phyloP scores from a whole-genome alignment of 2,329 filamentous ascomycete genomes.

The Beauveria sp. region DNA sequence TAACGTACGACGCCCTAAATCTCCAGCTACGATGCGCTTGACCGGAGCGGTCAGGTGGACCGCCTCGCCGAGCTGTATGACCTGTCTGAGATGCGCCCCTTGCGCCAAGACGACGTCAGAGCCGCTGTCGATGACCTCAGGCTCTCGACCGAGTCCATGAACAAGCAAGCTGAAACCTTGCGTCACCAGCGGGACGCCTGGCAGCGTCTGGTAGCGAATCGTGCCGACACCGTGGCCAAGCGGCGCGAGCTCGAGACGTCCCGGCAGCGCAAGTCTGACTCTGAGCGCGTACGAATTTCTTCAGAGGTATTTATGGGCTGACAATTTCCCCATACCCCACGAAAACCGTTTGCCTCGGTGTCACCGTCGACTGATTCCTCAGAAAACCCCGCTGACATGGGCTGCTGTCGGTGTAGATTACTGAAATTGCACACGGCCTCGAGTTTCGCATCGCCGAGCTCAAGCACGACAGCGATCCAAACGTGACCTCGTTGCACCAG shows the following conservation, averaged over 20 bases:
- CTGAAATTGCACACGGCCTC: conserved; percentile 40
- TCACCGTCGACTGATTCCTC: neutral
- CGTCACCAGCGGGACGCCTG: conserved; percentile 56
- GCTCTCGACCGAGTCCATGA: conserved; percentile 55
- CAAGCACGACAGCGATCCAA: conserved; percentile 38
- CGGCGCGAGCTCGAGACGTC: conserved; percentile 23
- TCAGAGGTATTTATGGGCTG: conserved; percentile 27
- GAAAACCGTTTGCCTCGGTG: neutral
- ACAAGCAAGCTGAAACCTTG: conserved; percentile 54
- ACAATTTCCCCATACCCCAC: neutral
- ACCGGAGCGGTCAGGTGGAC: conserved; percentile 40
- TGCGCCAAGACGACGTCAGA: conserved; percentile 52
- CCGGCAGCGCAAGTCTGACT: conserved; percentile 23
- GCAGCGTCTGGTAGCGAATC: conserved; percentile 38
- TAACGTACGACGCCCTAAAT: conserved; percentile 10
- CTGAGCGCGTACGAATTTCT: conserved; percentile 33
- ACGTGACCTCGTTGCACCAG: conserved; percentile 36
- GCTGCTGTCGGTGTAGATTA: conserved; percentile 29
- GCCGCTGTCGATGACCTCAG: conserved; percentile 56
- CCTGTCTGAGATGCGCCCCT: conserved; percentile 38
- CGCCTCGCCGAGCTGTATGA: conserved; percentile 37
- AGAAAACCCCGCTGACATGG: neutral
- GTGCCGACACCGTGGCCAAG: conserved; percentile 21
- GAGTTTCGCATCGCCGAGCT: conserved; percentile 39
- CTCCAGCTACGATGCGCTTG: conserved; percentile 41